Evolutionary conservation across 805 yeast genomes (phyloP).

Genomic region (Barnettozyma vustinii): DNA sequence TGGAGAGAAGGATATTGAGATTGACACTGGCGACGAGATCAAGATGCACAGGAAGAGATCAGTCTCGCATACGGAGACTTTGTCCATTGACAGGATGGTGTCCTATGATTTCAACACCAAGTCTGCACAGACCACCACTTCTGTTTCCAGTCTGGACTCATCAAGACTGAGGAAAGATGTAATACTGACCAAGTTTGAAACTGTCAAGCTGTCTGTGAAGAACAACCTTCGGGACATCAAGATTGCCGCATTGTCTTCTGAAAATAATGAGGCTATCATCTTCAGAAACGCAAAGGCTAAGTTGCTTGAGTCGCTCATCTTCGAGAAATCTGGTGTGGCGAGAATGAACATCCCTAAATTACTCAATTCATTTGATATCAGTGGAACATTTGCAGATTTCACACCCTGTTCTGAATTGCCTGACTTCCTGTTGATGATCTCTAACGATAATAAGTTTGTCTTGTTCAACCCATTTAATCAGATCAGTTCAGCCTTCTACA

Average conservation of each 20-base stretch:
- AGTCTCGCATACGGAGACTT: slow-evolving; percentile 33
- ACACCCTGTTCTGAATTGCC: slow-evolving; percentile 27
- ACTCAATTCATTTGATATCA: slow-evolving; percentile 28
- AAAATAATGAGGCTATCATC: slow-evolving; percentile 57
- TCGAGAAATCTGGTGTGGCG: slow-evolving; percentile 31
- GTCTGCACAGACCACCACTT: slow-evolving; percentile 37
- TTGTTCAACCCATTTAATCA: slow-evolving; percentile 57
- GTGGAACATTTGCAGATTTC: slow-evolving; percentile 35
- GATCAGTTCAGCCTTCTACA: slow-evolving; percentile 33
- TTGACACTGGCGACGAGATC: slow-evolving; percentile 9
- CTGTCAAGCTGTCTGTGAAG: slow-evolving; percentile 29
- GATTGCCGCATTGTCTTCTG: slow-evolving; percentile 35
- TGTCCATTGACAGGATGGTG: slow-evolving; percentile 42
- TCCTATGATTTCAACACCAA: slow-evolving; percentile 37
- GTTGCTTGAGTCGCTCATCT: slow-evolving; percentile 47
- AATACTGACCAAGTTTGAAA: slow-evolving; percentile 57
- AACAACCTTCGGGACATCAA: slow-evolving; percentile 30
- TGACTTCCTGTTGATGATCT: slow-evolving; percentile 42
- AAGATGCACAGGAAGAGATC: slow-evolving; percentile 25
- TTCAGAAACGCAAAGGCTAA: slow-evolving; percentile 39
- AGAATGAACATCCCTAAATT: slow-evolving; percentile 28
- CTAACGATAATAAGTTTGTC: slow-evolving; percentile 30
- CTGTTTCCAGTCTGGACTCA: slow-evolving; percentile 34
- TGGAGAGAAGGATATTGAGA: slow-evolving; percentile 6
- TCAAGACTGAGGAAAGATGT: slow-evolving; percentile 52